phyloP scores from a whole-genome alignment of 179 eudicot species.

The Dionaea muscipula region DNA sequence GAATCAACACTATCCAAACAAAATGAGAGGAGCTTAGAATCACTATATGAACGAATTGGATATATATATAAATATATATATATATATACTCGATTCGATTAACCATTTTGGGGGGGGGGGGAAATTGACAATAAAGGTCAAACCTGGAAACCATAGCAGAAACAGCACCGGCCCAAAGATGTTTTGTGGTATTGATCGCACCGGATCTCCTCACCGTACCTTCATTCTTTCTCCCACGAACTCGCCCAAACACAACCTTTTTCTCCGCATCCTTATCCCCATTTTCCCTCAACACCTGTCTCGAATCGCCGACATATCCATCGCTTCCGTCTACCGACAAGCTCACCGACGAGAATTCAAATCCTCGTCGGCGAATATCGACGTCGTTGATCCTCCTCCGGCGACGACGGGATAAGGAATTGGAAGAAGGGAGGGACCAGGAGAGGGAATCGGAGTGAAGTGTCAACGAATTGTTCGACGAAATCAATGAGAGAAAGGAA shows the following conservation, averaged over 20 bases:
- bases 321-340: slow-evolving; percentile 38
- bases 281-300: slow-evolving; percentile 24
- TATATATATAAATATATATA: no score
- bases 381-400: slow-evolving; percentile 12
- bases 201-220: slow-evolving; percentile 20
- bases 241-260: slow-evolving; percentile 13
- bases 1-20: no score
- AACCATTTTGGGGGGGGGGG: no score
- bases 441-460: slow-evolving; percentile 12
- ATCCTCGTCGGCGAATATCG: slow-evolving; percentile 17
- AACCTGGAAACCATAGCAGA: slow-evolving; percentile 93
- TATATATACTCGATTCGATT: no score
- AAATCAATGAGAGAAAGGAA: slow-evolving; percentile 35
- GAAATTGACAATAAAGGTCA: no score
- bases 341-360: slow-evolving; percentile 53
- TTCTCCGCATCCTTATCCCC: slow-evolving; percentile 16
- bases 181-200: slow-evolving; percentile 69
- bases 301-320: slow-evolving; percentile 20
- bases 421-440: slow-evolving; percentile 11
- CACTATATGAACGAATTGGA: no score
- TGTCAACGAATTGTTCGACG: slow-evolving; percentile 21
- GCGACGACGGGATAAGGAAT: slow-evolving; percentile 8
- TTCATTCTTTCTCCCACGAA: slow-evolving; percentile 15
- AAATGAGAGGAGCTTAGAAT: no score
- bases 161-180: slow-evolving; percentile 94